A percentile compares a stretch with the other conserved stretches of the same genome.
Conservation (phyloP, 2,329 filamentous ascomycete species). For the Akanthomyces dipterigenus region DNA sequence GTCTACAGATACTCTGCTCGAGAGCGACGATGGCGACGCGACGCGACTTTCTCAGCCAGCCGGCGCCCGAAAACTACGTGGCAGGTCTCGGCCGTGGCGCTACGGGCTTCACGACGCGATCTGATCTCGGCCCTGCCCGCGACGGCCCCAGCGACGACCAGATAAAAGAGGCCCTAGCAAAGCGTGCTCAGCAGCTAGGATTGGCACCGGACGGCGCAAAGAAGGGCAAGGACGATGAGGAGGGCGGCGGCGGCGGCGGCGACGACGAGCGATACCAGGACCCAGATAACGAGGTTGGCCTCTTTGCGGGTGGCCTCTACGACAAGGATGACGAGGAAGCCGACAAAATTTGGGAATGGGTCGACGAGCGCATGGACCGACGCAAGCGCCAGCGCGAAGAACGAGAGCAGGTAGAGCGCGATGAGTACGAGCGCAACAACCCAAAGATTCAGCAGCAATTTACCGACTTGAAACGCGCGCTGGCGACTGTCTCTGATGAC, state of each 20-base stretch:
- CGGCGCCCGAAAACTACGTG: slow-evolving; percentile 81
- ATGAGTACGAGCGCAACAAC: slow-evolving; percentile 95
- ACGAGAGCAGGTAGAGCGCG: slow-evolving; percentile 81
- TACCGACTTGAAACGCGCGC: slow-evolving; percentile 84
- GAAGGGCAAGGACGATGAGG: slow-evolving; percentile 60
- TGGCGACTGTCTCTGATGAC: slow-evolving; percentile 84
- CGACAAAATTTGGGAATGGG: slow-evolving; percentile 88
- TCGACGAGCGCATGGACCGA: slow-evolving; percentile 96
- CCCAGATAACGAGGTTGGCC: slow-evolving; percentile 91
- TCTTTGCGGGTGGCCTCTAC: slow-evolving; percentile 93
- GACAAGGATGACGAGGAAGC: slow-evolving; percentile 98
- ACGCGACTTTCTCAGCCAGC: slow-evolving; percentile 82
- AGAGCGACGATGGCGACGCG: slow-evolving; percentile 48
- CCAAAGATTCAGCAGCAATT: slow-evolving; percentile 98
- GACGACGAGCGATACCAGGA: slow-evolving; percentile 84
- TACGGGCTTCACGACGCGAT: slow-evolving; percentile 95
- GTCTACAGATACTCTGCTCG: not conserved
- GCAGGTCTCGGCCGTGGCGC: slow-evolving; percentile 96
- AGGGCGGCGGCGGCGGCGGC: slow-evolving; percentile 67
- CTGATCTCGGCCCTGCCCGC: slow-evolving; percentile 88
- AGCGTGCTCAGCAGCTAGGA: slow-evolving; percentile 81
- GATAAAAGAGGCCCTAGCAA: slow-evolving; percentile 95
- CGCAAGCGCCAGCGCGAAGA: slow-evolving; percentile 88
- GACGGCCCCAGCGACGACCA: slow-evolving; percentile 96
- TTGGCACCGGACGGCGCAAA: slow-evolving; percentile 60